phyloP scores from a whole-genome alignment of 495 filamentous ascomycete genomes.

The Tuber borchii region DNA sequence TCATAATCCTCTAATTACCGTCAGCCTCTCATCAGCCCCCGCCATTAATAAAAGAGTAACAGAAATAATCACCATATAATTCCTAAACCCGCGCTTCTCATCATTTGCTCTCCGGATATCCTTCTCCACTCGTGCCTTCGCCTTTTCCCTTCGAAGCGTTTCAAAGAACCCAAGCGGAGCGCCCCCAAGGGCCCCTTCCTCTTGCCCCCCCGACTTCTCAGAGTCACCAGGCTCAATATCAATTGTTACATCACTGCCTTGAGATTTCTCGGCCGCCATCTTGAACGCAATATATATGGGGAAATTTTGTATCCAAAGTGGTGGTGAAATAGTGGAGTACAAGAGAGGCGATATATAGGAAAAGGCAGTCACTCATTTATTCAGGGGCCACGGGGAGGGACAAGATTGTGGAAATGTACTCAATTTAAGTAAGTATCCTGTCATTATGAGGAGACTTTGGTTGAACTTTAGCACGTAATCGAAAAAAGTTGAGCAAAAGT shows the following conservation, averaged over 20 bases:
- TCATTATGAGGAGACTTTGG: not conserved
- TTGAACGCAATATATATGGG: not conserved
- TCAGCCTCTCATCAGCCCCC: not conserved
- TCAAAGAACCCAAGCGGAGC: not conserved
- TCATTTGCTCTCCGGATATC: not conserved
- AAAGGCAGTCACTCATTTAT: not conserved
- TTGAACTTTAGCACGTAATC: not conserved
- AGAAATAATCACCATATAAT: not conserved
- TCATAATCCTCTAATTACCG: constrained; percentile 23
- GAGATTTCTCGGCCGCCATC: not conserved
- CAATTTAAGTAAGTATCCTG: not conserved
- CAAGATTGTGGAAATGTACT: not conserved
- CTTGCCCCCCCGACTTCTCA: not conserved
- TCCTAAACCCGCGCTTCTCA: not conserved
- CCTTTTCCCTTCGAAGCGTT: not conserved
- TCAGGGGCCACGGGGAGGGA: not conserved
- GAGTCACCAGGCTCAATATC: not conserved
- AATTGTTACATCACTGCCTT: not conserved
- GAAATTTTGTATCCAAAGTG: not conserved
- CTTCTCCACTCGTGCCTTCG: not conserved
- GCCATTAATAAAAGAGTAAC: not conserved
- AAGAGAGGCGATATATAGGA: not conserved
- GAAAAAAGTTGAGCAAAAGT: not conserved
- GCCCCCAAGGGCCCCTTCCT: not conserved
- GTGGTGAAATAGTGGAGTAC: not conserved